Evolutionary conservation across 2,329 filamentous ascomycete species (phyloP), one percentile per base, ranked within the genome.

Genomic region (Alternaria longipes): DNA sequence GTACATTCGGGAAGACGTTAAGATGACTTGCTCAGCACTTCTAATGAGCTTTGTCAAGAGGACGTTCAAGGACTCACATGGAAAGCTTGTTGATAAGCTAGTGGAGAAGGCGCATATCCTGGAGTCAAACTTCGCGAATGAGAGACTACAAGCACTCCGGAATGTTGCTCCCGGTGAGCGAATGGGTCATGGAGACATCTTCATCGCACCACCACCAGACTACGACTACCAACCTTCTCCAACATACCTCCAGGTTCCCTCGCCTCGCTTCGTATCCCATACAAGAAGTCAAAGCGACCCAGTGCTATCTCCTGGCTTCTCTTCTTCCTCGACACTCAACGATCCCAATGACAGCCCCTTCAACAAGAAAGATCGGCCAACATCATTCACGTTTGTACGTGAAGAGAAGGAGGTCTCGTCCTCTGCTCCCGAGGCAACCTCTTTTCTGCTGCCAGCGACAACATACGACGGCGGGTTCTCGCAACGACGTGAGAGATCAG

Each of bases 1-100:
- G 12, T 96, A 93, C 74, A 81, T 97, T 42, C 85, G 91, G n/a
- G 93, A 97, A 81, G 93, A 97, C 67, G 89, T 95, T 50, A 90
- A 93, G 64, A 89, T 97, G 83, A 86, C 86, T 59, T 96, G 92
- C 81, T 94, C 93, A 71, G 81, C 93, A 59, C 82, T 95, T 64
- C 86, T 95, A 81, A 85, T 89, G 0, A 80, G 82, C 8, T 96
- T 96, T 72, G 91, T 97, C 60, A 94, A 91, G 83, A 91, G 89
- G 80, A 95, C 91, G 14, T 84, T 96, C 46, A 91, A 91, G 71
- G 91, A 91, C 72, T 87, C 91, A 0, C 92, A 96, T 71, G 84
- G 83, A 9, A 82, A 85, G 3, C 84, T 97, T 4, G 90, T 94
- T 3, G 87, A 90, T 40, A 74, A 78, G 28, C 62, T 79, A 9